phyloP scores from a whole-genome alignment of 129 eudicot species.

The Heracleum sosnowskyi region DNA sequence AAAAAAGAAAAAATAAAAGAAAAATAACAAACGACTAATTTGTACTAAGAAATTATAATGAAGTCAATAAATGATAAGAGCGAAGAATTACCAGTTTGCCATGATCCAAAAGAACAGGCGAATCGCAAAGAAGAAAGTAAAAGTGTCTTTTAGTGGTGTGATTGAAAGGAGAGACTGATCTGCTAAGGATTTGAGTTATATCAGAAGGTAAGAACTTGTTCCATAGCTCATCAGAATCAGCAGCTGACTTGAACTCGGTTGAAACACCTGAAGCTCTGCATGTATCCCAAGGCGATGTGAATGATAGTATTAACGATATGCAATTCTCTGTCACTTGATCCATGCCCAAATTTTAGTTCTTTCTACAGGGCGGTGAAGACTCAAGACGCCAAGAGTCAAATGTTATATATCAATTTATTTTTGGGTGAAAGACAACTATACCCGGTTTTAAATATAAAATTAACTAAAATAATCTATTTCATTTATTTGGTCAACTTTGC shows the following conservation, averaged over 20 bases:
- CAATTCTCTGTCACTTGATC: conserved; percentile 46
- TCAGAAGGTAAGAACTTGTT: conserved; percentile 52
- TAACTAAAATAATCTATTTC: too few species aligned
- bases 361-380: too few species aligned
- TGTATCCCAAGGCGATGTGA: conserved; percentile 53
- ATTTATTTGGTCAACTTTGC: too few species aligned
- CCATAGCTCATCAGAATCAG: conserved; percentile 60
- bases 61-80: not conserved
- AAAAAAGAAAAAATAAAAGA: too few species aligned
- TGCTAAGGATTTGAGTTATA: conserved; percentile 18
- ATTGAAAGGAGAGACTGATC: conserved; percentile 21
- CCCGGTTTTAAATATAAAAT: too few species aligned
- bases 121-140: conserved; percentile 29
- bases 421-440: too few species aligned
- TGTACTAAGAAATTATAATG: too few species aligned
- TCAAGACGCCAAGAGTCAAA: too few species aligned
- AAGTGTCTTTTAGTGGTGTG: conserved; percentile 35
- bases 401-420: too few species aligned
- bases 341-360: not conserved
- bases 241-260: conserved; percentile 30
- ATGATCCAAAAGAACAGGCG: conserved; percentile 31
- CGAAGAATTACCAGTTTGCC: conserved; percentile 27
- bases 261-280: conserved; percentile 37
- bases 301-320: conserved; percentile 39
- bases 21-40: not conserved